These are phyloP conservation scores for Capsicum baccatum DNA, from an alignment of 257 asterid species.

Conservation along the genomic window DNA sequence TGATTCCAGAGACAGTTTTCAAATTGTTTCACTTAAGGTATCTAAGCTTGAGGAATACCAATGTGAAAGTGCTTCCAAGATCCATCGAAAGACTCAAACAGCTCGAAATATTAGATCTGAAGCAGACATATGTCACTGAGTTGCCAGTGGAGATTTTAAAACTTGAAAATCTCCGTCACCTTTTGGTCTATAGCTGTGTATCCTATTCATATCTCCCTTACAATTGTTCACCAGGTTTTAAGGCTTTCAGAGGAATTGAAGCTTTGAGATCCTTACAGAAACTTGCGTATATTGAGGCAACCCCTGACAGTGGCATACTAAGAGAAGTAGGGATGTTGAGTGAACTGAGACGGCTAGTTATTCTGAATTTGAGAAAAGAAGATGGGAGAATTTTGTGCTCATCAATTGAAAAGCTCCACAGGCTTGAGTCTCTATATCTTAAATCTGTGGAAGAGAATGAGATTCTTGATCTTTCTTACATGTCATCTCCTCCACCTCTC, in stretches of 20 bases:
- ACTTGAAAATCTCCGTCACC: conserved; percentile 42
- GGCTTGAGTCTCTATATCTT: conserved; percentile 35
- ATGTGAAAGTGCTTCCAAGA: conserved; percentile 34
- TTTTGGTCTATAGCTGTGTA: conserved; percentile 34
- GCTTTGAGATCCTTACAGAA: conserved; percentile 34
- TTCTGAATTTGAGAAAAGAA: conserved; percentile 40
- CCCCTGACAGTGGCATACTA: conserved; percentile 28
- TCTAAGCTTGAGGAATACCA: conserved; percentile 33
- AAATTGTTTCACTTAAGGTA: conserved; percentile 19
- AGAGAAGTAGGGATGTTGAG: conserved; percentile 34
- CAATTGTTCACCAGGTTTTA: conserved; percentile 38
- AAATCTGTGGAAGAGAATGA: conserved; percentile 33
- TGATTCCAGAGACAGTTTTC: conserved; percentile 35
- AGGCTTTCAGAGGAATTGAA: conserved; percentile 41
- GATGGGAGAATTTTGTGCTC: conserved; percentile 38
- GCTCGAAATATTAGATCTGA: conserved; percentile 45
- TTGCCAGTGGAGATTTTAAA: conserved; percentile 42
- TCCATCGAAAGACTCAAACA: conserved; percentile 40
- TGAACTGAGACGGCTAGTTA: conserved; percentile 35
- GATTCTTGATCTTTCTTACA: conserved; percentile 37
- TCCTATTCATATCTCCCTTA: conserved; percentile 33
- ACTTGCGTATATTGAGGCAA: conserved; percentile 37
- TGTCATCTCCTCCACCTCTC: conserved; percentile 37
- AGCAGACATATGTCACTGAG: conserved; percentile 37
- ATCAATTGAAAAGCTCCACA: conserved; percentile 35